Evolutionary conservation across 78 protist species (phyloP).

Genomic region (Dictyostelium firmibasis): DNA sequence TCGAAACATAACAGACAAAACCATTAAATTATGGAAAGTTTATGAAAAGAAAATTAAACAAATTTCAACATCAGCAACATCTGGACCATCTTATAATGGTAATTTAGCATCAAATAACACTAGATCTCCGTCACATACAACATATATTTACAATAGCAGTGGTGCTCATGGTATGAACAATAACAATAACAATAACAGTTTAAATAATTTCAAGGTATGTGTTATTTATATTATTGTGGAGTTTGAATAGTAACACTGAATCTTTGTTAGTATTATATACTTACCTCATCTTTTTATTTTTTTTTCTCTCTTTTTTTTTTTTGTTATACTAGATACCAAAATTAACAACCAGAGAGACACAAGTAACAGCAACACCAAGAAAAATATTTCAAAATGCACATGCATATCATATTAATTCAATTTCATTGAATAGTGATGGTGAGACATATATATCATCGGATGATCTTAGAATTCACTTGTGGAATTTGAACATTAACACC

Average conservation of each 20-base stretch:
- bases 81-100: slow-evolving; percentile 24
- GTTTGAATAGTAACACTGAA: too few relatives aligned
- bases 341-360: slow-evolving; percentile 63
- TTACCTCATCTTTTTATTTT: too few relatives aligned
- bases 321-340: slow-evolving; percentile 38
- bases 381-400: slow-evolving; percentile 96
- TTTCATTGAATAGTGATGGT: slow-evolving; percentile 86
- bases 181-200: slow-evolving; percentile 21
- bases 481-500: slow-evolving; percentile 90
- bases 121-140: slow-evolving; percentile 28
- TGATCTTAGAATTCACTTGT: slow-evolving; percentile 98
- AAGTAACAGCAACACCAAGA: slow-evolving; percentile 75
- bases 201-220: slow-evolving; percentile 35
- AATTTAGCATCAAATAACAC: not conserved
- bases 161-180: slow-evolving; percentile 10
- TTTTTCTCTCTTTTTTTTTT: not conserved
- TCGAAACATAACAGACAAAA: slow-evolving; percentile 90
- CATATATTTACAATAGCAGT: slow-evolving; percentile 11
- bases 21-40: slow-evolving; percentile 98
- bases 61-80: slow-evolving; percentile 10
- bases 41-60: slow-evolving; percentile 82
- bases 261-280: too few relatives aligned
- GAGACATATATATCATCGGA: slow-evolving; percentile 90
- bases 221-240: too few relatives aligned
- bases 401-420: slow-evolving; percentile 98